Evolutionary conservation across 1,139 yeast species (phyloP), one percentile per base, ranked within the genome.

Genomic region (Komagataea norvegica): DNA sequence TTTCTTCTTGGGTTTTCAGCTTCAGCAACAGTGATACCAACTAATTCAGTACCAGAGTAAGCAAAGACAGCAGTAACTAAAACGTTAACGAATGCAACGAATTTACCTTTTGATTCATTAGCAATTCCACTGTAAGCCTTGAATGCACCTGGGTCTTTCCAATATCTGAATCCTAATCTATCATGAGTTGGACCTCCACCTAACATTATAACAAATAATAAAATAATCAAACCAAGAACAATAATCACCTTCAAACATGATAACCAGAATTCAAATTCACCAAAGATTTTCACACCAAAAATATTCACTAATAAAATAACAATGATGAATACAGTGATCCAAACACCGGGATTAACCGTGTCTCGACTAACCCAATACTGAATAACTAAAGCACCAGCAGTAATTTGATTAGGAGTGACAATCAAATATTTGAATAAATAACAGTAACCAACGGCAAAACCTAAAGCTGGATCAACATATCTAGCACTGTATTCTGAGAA

Each of bases 341-440:
- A 80, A 1, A 79, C 81, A 25, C 79, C 91, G 1, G 85, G 75
- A 49, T 79, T 77, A 15, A 77, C 73, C 13, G 55, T 62, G 67
- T 59, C 57, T 37, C 53, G 31, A 3, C 67, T 56, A 36, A 77
- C 70, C 91, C 91, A 83, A 58, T 69, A 83, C 40, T 72, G 70
- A 40, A 81, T 68, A 13, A 83, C 76, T 58, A 83, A 68, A 1
- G 91, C 74, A 6, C 88, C 84, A n/a, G 93, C 87, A 29, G 80
- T 83, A 43, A 85, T 61, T 55, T 84, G 94, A 45, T 83, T 64
- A 0, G 94, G 89, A 38, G 83, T 67, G 18, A 82, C 82, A 40
- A 83, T 75, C 31, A 85, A 62, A 86, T 91, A 85, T 66, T 80
- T 86, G 54, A 85, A 59, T 33, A 78, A 79, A 55, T 85, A 86